Evolutionary conservation across 1,139 yeast species (phyloP).

Genomic region (Ogataea hybrid): DNA sequence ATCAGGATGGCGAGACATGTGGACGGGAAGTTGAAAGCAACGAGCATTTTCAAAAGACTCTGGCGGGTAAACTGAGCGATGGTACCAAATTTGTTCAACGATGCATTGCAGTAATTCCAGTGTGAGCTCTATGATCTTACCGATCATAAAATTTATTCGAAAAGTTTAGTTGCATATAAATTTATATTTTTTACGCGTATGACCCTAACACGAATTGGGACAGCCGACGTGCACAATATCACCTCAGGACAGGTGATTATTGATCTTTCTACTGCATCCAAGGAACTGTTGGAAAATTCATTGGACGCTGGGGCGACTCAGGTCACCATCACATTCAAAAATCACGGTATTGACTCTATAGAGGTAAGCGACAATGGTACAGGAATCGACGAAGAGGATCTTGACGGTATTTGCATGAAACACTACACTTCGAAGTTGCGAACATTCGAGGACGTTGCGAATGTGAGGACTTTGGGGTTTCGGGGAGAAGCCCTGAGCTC

Average conservation of each 20-base stretch:
- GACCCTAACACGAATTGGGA: slow-evolving; percentile 5
- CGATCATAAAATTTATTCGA: slow-evolving; percentile 7
- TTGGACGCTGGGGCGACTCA: slow-evolving; percentile 73
- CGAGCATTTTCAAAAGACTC: slow-evolving; percentile 39
- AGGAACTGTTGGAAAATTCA: slow-evolving; percentile 85
- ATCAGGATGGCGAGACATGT: slow-evolving; percentile 43
- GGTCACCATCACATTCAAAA: slow-evolving; percentile 63
- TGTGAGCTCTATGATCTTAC: slow-evolving; percentile 17
- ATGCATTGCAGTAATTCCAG: slow-evolving; percentile 42
- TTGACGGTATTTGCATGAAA: slow-evolving; percentile 59
- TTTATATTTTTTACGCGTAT: neutral
- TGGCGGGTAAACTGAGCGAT: slow-evolving; percentile 43
- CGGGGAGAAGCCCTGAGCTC: slow-evolving; percentile 87
- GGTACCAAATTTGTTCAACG: slow-evolving; percentile 46
- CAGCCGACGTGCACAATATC: slow-evolving; percentile 59
- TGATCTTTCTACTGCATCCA: slow-evolving; percentile 72
- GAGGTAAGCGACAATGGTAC: slow-evolving; percentile 76
- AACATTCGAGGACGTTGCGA: slow-evolving; percentile 53
- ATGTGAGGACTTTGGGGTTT: slow-evolving; percentile 65
- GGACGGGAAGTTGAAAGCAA: slow-evolving; percentile 42
- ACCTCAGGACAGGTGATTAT: slow-evolving; percentile 94
- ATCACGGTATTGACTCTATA: slow-evolving; percentile 73
- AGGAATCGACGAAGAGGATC: slow-evolving; percentile 65
- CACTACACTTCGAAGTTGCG: slow-evolving; percentile 80
- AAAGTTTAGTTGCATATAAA: neutral